Conservation (phyloP, 169 alveolate genomes). For the Plasmodium vivax region DNA sequence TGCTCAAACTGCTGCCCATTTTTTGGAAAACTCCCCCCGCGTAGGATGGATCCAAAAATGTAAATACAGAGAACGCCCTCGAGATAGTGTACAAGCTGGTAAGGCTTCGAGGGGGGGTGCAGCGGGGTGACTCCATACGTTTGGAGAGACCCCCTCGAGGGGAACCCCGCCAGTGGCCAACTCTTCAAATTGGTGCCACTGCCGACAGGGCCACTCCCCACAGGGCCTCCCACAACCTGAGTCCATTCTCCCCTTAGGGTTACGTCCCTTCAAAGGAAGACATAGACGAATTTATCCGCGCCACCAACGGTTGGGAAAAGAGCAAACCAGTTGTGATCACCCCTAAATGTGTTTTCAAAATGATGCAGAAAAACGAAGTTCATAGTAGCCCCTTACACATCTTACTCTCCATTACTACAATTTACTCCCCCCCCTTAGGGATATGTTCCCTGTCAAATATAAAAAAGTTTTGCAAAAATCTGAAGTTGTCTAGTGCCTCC, state of each 20-base stretch:
- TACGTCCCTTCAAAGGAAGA: slow-evolving; percentile 64
- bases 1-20: background rate
- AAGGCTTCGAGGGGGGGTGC: background rate
- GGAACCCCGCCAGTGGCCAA: background rate
- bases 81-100: slow-evolving; percentile 56
- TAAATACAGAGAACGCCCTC: slow-evolving; percentile 17
- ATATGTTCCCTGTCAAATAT: slow-evolving; percentile 39
- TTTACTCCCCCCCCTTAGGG: background rate
- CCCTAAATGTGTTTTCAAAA: background rate
- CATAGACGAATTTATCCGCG: slow-evolving; percentile 26
- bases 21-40: background rate
- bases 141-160: background rate
- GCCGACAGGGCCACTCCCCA: background rate
- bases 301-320: slow-evolving; percentile 36
- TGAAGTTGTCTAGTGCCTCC: background rate
- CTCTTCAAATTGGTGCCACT: background rate
- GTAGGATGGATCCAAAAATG: slow-evolving; percentile 57
- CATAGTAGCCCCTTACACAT: background rate
- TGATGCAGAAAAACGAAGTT: background rate
- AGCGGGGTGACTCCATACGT: background rate
- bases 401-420: background rate
- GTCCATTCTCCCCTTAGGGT: slow-evolving; percentile 42
- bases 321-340: background rate
- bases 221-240: background rate
- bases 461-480: slow-evolving; percentile 48